Evolutionary conservation across 2,329 filamentous ascomycete genomes (phyloP).

Genomic region (Didymella keratinophila): DNA sequence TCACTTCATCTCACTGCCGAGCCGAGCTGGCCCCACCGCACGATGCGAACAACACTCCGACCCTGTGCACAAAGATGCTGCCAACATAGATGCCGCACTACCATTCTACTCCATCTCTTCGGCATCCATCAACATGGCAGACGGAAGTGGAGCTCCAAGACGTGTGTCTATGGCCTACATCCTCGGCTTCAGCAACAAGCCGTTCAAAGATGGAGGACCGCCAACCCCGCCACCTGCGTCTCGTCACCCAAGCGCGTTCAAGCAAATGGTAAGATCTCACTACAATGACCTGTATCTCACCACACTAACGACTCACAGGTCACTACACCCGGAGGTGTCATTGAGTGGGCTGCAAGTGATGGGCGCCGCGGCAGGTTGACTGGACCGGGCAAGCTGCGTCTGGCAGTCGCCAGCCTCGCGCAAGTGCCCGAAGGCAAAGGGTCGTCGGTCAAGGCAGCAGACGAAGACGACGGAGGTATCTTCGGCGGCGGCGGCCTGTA

Average conservation of each 20-base stretch:
- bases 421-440: slow-evolving; percentile 22
- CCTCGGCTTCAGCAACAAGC: slow-evolving; percentile 41
- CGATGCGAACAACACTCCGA: background rate
- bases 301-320: slow-evolving; percentile 24
- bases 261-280: slow-evolving; percentile 23
- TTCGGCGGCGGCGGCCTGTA: background rate
- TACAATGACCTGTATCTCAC: fast-evolving
- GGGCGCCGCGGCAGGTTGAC: slow-evolving; percentile 41
- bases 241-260: slow-evolving; percentile 12
- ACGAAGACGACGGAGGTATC: background rate
- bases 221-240: slow-evolving; percentile 23
- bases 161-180: slow-evolving; percentile 40
- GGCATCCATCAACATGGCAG: slow-evolving; percentile 22
- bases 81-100: background rate
- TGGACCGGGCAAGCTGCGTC: slow-evolving; percentile 25
- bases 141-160: slow-evolving; percentile 19
- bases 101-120: background rate
- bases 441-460: background rate
- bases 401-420: slow-evolving; percentile 25
- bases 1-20: slow-evolving; percentile 5
- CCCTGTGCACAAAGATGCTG: background rate
- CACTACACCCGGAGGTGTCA: slow-evolving; percentile 32
- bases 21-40: slow-evolving; percentile 9
- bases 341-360: slow-evolving; percentile 47
- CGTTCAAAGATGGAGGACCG: slow-evolving; percentile 36